phyloP scores from a whole-genome alignment of 208 protist genomes.

The Herpetomonas samuelpessoai region DNA sequence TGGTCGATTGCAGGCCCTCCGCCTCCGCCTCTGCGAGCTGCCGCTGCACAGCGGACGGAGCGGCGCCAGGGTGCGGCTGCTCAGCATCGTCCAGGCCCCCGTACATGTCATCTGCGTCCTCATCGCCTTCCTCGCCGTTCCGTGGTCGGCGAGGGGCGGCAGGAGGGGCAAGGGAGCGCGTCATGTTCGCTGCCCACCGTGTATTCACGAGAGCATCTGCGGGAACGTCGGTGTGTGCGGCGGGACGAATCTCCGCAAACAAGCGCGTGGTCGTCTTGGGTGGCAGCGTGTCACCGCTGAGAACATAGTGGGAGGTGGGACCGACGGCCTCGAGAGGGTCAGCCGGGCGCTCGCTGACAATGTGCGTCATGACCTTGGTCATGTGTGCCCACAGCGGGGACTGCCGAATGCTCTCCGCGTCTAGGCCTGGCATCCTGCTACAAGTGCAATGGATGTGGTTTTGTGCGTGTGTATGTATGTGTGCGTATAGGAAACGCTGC shows the following conservation, averaged over 20 bases:
- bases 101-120: constrained; percentile 31
- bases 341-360: constrained; percentile 68
- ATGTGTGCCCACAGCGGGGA: constrained; percentile 88
- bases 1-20: constrained; percentile 46
- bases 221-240: constrained; percentile 53
- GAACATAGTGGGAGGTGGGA: constrained; percentile 63
- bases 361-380: constrained; percentile 66
- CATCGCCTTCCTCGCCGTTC: constrained; percentile 73
- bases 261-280: constrained; percentile 35
- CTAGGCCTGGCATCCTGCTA: constrained; percentile 40
- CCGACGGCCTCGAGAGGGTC: constrained; percentile 65
- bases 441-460: neutral
- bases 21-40: constrained; percentile 33
- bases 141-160: constrained; percentile 44
- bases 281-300: constrained; percentile 68
- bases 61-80: constrained; percentile 33
- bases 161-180: constrained; percentile 63
- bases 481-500: too few species aligned
- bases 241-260: constrained; percentile 65
- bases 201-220: constrained; percentile 56
- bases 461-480: too few species aligned
- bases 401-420: constrained; percentile 53
- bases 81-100: constrained; percentile 12
- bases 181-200: constrained; percentile 77
- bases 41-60: constrained; percentile 17